Evolutionary conservation across 2,329 filamentous ascomycete genomes (phyloP).

Genomic region (Niveomyces coronatus): DNA sequence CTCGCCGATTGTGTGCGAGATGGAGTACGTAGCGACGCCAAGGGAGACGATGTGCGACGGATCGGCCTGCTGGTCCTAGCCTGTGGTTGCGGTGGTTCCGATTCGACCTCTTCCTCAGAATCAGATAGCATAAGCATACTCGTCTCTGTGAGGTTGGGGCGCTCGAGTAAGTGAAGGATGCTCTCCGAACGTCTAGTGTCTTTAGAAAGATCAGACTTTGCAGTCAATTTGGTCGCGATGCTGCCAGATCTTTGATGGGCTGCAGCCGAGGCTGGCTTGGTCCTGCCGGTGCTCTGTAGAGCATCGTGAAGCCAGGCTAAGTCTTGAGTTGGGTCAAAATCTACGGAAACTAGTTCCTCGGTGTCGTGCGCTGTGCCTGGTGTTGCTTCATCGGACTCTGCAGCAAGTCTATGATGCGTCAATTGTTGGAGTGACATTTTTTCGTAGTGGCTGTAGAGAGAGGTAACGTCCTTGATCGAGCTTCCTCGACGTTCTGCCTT

Average conservation of each 20-base stretch:
- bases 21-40: conserved; percentile 1
- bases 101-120: conserved; percentile 3
- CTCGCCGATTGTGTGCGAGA: background rate
- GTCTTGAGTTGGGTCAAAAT: too few relatives aligned
- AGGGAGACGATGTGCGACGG: background rate
- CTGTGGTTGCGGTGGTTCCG: background rate
- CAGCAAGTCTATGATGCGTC: conserved; percentile 18
- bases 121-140: conserved; percentile 7
- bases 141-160: conserved; percentile 3
- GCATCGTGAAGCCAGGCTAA: conserved; percentile 4
- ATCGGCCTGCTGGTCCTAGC: background rate
- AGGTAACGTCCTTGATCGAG: conserved; percentile 31
- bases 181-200: conserved; percentile 1
- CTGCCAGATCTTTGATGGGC: conserved; percentile 2
- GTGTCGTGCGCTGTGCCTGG: conserved; percentile 9
- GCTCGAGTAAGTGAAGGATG: background rate
- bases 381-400: conserved; percentile 13
- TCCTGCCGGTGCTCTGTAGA: conserved; percentile 2
- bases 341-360: too few relatives aligned
- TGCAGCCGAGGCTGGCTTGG: background rate
- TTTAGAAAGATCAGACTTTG: too few relatives aligned
- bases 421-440: conserved; percentile 41
- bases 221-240: conserved; percentile 1
- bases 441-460: conserved; percentile 49
- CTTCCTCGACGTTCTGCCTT: conserved; percentile 17